Base-by-base conservation (phyloP, 257 asterid genomes). In the Rehmannia glutinosa region DNA sequence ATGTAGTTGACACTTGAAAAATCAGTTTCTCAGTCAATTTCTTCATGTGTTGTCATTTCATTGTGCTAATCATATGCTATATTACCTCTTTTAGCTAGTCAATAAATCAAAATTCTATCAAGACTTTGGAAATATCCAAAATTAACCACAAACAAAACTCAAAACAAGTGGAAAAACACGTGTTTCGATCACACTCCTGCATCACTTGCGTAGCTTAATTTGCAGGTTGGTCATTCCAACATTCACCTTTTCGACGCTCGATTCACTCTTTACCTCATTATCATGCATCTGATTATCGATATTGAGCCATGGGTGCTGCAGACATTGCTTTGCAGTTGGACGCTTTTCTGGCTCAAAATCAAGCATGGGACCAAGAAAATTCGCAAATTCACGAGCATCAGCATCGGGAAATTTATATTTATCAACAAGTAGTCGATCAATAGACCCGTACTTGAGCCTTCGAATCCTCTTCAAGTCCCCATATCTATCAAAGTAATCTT, bases 391-490 rank as follows among this genome's bases (percentile, higher is more conserved):
- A 51, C 73, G 85, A 64, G 97, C 99, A 74, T 88, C 96, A 11
- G 64, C 56, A 5, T 72, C 86, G 5, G 84, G 69, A 32, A 94
- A 80, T 62, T 85, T 87, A 69, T 68, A 84, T 74, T 88, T 94
- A 55, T 88, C 97, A 57, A 85, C 75, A 33, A 94, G 92, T 32
- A 88, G 66, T 62, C 90, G 86, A 75, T 88, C 88, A 19, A 94
- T 87, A 38, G 95, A 50, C 72, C 78, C 79, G 69, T 77, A 81
- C 75, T 91, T 91, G 39, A 94, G 82, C 79, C 97, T 87, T 53
- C 97, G 75, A 69, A 94, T 94, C 86, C 97, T 88, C 89, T 87
- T 94, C 77, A 94, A 74, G 76, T 94, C 99, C 2, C 99, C 99
- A 46, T 89, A 81, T 77, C 97, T 81, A 72, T 88, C 96, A 21